Evolutionary conservation across 345 rosid genomes (phyloP), one percentile per base, ranked within the genome.

Genomic region (Pelargonium nanum): DNA sequence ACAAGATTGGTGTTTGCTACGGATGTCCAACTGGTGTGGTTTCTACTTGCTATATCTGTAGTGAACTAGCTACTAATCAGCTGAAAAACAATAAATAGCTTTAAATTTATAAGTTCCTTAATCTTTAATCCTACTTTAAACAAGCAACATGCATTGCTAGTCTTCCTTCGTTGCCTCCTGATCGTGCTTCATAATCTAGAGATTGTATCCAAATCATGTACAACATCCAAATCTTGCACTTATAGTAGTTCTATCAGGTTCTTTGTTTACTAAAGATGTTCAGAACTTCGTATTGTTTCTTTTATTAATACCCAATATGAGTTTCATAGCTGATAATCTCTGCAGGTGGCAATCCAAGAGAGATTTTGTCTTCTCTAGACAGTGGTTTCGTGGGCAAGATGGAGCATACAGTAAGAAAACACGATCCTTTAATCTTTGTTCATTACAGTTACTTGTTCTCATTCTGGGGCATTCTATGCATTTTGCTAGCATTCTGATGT

Each of bases 321-420:
- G 55, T 65, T 63, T 67, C 56, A 73, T 60, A 12, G 55, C 62
- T 53, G 2, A 58, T 66, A 63, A 75, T 56, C 70, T 72, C 65
- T 74, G 55, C 84, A 93, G 99, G 68, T 93, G 99, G 97, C 87
- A 84, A 57, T 81, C 94, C 25, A 87, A 78, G 71, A 87, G 78
- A 77, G 99, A 93, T 81, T 93, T 93, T 80, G 75, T 93, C 65
- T 93, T 85, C 83, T 87, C 97, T 57, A 81, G 99, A 67, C 97
- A 93, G 69, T 93, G 99, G 99, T 87, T 93, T 77, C 83, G 77
- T 61, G 89, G 88, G 57, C 98, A 87, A 77, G 99, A 93, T 78
- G 99, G 99, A 62, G 82, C 91, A 74, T 93, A 93, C 55, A 87
- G 99, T 93, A 80, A 85, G 99, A 61, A 22, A 66, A 61, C 59